Conservation (phyloP, 2,329 filamentous ascomycete genomes). For the Nothopassalora personata region DNA sequence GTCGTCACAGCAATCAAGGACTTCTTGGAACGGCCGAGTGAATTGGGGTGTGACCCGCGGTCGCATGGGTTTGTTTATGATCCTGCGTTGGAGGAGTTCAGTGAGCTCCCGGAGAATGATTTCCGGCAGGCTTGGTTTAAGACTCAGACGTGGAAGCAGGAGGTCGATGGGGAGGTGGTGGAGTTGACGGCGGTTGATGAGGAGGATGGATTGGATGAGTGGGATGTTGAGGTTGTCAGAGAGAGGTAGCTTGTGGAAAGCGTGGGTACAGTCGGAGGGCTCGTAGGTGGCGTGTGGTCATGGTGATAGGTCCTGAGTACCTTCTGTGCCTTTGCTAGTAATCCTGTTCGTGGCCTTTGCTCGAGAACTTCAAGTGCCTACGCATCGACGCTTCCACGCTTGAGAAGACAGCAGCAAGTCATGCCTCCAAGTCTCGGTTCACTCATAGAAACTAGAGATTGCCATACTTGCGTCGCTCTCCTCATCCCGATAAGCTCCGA, state of each 20-base stretch:
- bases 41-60: neutral
- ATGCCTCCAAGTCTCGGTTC: neutral
- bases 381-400: too few species aligned
- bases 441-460: neutral
- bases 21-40: neutral
- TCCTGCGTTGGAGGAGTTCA: neutral
- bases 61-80: neutral
- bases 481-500: neutral
- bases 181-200: neutral
- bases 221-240: neutral
- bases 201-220: neutral
- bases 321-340: too few species aligned
- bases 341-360: too few species aligned
- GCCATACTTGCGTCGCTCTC: neutral
- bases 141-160: neutral
- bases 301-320: too few species aligned
- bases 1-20: neutral
- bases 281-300: too few species aligned
- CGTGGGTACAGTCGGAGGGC: too few species aligned
- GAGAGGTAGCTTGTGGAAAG: too few species aligned
- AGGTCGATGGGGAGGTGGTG: neutral
- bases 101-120: neutral
- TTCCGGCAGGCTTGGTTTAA: neutral
- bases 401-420: neutral
- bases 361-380: too few species aligned